Percentiles rank a stretch among this genome's conserved stretches.
phyloP scores from a whole-genome alignment of 768 basidiomycete genomes.

The Tephrocybe sp. region DNA sequence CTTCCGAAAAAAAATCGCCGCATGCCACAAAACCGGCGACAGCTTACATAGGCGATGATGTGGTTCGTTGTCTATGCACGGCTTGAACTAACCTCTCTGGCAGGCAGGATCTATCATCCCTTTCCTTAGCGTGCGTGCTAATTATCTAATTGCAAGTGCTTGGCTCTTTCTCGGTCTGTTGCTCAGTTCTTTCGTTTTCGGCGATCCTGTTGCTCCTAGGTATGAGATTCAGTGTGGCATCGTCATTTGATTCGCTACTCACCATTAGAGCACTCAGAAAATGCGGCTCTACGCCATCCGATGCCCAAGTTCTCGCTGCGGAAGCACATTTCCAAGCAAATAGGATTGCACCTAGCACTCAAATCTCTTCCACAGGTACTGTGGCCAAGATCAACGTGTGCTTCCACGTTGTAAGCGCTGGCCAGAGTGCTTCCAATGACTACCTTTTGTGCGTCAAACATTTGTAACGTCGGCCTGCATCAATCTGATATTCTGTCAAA shows the following conservation, averaged over 20 bases:
- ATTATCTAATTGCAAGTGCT: too few species aligned
- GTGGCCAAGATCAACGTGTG: constrained; percentile 7
- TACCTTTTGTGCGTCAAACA: constrained; percentile 33
- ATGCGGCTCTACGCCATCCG: constrained; percentile 10
- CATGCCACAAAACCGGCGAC: too few species aligned
- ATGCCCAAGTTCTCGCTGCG: constrained; percentile 9
- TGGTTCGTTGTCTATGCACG: too few species aligned
- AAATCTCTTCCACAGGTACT: not conserved
- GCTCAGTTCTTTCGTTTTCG: too few species aligned
- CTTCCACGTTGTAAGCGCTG: constrained; percentile 30
- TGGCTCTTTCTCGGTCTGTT: too few species aligned
- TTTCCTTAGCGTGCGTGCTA: too few species aligned
- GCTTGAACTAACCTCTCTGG: too few species aligned
- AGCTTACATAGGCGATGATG: too few species aligned
- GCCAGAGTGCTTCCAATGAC: constrained; percentile 29
- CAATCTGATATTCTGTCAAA: not conserved
- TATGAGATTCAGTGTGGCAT: not conserved
- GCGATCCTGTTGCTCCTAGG: too few species aligned
- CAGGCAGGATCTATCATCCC: too few species aligned
- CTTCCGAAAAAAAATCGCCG: too few species aligned
- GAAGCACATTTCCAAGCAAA: constrained; percentile 13
- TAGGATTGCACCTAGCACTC: constrained; percentile 1
- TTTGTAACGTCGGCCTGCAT: not conserved
- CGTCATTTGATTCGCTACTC: not conserved
- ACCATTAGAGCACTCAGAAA: not conserved